Percentiles rank a stretch among this genome's conserved stretches.
phyloP scores from a whole-genome alignment of 192 early-diverging fungal genomes.

The Entrophospora sp. region DNA sequence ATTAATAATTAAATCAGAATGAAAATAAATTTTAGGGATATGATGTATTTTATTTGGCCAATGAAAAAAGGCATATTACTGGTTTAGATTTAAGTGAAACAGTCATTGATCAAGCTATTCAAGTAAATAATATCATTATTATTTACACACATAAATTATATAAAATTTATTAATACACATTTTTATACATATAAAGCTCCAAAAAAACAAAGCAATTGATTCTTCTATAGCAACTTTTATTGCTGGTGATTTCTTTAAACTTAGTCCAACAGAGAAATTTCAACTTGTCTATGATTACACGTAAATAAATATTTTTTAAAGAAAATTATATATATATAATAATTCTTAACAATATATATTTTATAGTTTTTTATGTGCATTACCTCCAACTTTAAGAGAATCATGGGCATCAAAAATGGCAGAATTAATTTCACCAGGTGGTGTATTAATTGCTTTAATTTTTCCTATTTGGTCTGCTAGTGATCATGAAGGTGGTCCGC shows the following conservation, averaged over 20 bases:
- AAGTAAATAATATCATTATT: constrained; percentile 26
- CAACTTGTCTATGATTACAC: constrained; percentile 80
- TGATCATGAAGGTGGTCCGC: constrained; percentile 61
- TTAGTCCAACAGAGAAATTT: constrained; percentile 49
- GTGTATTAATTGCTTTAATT: constrained; percentile 67
- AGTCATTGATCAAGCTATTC: constrained; percentile 46
- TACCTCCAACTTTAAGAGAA: constrained; percentile 51
- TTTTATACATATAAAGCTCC: too few relatives aligned
- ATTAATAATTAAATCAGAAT: neutral
- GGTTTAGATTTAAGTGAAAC: constrained; percentile 63
- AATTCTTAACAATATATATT: neutral
- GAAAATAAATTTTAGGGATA: constrained; percentile 38
- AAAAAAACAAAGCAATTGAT: constrained; percentile 23
- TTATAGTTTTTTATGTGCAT: constrained; percentile 67
- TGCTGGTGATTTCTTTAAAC: constrained; percentile 65
- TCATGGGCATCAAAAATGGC: constrained; percentile 59
- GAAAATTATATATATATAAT: neutral
- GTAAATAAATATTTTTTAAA: constrained; percentile 23
- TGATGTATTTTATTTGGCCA: constrained; percentile 68
- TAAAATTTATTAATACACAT: too few relatives aligned
- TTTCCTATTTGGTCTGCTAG: constrained; percentile 67
- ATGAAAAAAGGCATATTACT: constrained; percentile 45
- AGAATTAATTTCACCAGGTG: constrained; percentile 55
- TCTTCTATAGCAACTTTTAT: constrained; percentile 43
- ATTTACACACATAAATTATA: too few relatives aligned